Base-by-base conservation (phyloP, 2,329 filamentous ascomycete species). In the Fusarium praegraminearum region DNA sequence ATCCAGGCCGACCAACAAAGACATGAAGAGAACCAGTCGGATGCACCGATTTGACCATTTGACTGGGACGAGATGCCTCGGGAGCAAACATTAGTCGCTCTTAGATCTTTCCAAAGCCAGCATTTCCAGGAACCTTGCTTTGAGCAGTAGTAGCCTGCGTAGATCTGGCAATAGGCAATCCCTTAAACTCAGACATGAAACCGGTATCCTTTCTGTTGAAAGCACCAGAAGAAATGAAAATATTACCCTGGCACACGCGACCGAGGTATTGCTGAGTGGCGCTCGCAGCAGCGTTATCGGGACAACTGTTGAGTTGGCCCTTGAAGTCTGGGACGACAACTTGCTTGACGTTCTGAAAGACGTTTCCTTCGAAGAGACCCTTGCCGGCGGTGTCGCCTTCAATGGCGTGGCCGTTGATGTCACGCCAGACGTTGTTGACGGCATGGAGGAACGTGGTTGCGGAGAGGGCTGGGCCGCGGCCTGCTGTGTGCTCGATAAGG, bases 401-500 rank as follows among this genome's bases (percentile, higher is more conserved):
- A 24, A 77, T 65, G 6, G 69, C 63, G 47, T 77, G 76, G 7
- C 76, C 76, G 12, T 70, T 71, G 47, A 66, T 74, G 20, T 72
- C 71, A 11, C 53, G 28, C 72, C 74, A 77, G 4, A 77, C 72
- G 41, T 74, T 77, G 69, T 77, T 77, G 35, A 77, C 73, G 6
- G 76, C 75, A 57, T 77, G 76, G 55, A 77, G 71, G 45, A 77
- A 71, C 1, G 75, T 76, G 18, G 60, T 71, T 20, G 73, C 73
- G n/a, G 69, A 74, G 2, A 77, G 69, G 7, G 75, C 74, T 7
- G 74, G 75, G 44, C 71, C 65, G 36, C 74, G 73, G 41, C 76
- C 76, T 6, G 76, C 77, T 3, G 60, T 69, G 16, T 68, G 64
- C 12, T 53, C 47, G 11, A 68, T 69, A 24, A 57, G 49, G 55